phyloP scores from a whole-genome alignment of 768 basidiomycete species.

The Xanthoconium stramineum region DNA sequence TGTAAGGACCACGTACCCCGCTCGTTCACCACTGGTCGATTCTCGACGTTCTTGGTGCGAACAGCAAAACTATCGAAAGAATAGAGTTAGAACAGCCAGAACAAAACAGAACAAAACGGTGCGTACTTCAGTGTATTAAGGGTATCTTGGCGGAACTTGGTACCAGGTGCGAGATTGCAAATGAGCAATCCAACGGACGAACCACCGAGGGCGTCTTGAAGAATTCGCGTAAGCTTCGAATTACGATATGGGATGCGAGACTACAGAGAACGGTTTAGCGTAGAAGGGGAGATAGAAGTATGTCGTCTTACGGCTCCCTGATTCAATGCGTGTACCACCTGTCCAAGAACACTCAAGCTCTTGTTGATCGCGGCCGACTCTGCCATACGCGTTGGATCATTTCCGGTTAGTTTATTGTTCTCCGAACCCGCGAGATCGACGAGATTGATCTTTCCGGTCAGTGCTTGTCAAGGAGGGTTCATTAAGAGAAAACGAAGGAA shows the following conservation, averaged over 20 bases:
- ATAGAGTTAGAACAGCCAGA: background rate
- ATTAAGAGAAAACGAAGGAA: background rate
- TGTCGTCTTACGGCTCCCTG: constrained; percentile 51
- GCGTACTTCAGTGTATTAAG: constrained; percentile 86
- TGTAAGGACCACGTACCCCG: constrained; percentile 47
- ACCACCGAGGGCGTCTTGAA: constrained; percentile 89
- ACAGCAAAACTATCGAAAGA: constrained; percentile 63
- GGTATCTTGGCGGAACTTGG: constrained; percentile 81
- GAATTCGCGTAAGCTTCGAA: constrained; percentile 82
- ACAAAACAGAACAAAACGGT: background rate
- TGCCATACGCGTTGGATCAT: constrained; percentile 81
- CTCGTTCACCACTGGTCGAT: constrained; percentile 75
- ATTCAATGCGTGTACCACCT: constrained; percentile 85
- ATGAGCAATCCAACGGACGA: constrained; percentile 76
- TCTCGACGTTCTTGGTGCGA: constrained; percentile 83
- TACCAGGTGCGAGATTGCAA: constrained; percentile 82
- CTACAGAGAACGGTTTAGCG: constrained; percentile 33
- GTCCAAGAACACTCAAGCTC: constrained; percentile 80
- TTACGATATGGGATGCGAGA: constrained; percentile 86
- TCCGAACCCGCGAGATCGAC: constrained; percentile 91
- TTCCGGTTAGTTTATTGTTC: constrained; percentile 89
- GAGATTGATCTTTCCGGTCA: constrained; percentile 77
- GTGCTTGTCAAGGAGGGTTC: constrained; percentile 37
- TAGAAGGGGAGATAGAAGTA: background rate
- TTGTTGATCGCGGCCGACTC: constrained; percentile 91